Conservation (phyloP, 2,329 filamentous ascomycete genomes). For the Aspergillus piperis region DNA sequence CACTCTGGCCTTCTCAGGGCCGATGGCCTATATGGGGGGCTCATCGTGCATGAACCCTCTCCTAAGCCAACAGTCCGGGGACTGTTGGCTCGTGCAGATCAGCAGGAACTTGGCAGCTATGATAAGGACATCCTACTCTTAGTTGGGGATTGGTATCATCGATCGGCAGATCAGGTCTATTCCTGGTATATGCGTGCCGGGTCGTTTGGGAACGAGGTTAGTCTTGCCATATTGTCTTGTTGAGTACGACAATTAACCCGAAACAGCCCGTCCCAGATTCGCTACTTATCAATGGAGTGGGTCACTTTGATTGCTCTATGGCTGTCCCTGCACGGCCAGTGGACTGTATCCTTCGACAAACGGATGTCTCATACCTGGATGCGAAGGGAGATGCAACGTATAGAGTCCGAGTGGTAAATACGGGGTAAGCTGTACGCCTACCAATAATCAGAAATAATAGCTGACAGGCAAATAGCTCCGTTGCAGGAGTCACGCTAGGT, state of each 20-base stretch:
- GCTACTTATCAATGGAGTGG: constrained; percentile 50
- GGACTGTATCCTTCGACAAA: constrained; percentile 40
- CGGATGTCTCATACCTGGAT: constrained; percentile 28
- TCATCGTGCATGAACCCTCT: constrained; percentile 48
- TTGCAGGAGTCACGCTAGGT: constrained; percentile 43
- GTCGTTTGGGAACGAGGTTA: constrained; percentile 49
- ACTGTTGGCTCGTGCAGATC: constrained; percentile 10
- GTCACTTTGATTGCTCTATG: constrained; percentile 49
- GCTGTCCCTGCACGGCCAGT: constrained; percentile 49
- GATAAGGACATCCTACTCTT: constrained; percentile 49
- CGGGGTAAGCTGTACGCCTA: constrained; percentile 34
- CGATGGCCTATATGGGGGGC: constrained; percentile 52
- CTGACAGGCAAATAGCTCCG: constrained; percentile 32
- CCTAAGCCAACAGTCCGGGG: constrained; percentile 23
- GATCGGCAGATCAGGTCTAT: constrained; percentile 43
- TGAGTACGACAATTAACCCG: not conserved
- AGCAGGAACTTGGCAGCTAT: constrained; percentile 26
- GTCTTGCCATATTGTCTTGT: not conserved
- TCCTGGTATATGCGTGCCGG: constrained; percentile 47
- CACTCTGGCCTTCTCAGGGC: constrained; percentile 47
- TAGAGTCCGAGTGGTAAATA: constrained; percentile 48
- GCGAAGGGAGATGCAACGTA: constrained; percentile 29
- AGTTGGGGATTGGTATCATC: constrained; percentile 55
- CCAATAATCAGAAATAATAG: not conserved
- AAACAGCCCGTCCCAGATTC: constrained; percentile 52